Base-by-base conservation (phyloP, 2,329 filamentous ascomycete species). In the Monosporascus sp. region DNA sequence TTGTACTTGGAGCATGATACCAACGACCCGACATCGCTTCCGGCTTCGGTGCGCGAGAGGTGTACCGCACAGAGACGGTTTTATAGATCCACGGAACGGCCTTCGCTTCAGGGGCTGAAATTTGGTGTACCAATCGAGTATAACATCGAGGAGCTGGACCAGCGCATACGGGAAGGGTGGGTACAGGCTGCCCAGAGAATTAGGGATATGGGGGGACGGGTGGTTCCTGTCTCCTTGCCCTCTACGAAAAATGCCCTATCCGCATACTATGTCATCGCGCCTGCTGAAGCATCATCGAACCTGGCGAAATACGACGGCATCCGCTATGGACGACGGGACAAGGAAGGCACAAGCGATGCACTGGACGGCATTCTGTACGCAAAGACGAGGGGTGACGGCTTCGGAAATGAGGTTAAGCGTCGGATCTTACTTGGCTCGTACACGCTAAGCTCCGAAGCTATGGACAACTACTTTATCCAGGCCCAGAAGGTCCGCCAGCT, bases 251-350 rank as follows among this genome's bases (percentile, higher is more conserved):
- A 89, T 60, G 93, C 94, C 0, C 81, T 99, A 1, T 89, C 91
- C 20, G 89, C 94, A 37, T 99, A 99, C 75, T 99, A 99, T 70
- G 82, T 99, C 53, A 85, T 99, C 52, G 95, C 94, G 1, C 91
- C 94, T 0, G 93, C 94, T 17, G 94, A 99, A 72, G 94, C 94
- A 3, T 91, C 91, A 1, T 97, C 93, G 17, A 99, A 99, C 64
- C 82, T 99, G 2, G 90, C 94, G 53, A 97, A 96, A 69, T 99
- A 97, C 69, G 95, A 99, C 64, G 94, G 94, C 20, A 84, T 97
- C n/a, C 87, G 94, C 11, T 99, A 96, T 70, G 94, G 94, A 1
- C 78, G 76, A 20, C 79, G 84, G 31, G 73, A 73, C 5, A 65
- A 69, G 2, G 69, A 72, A n/a, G 60, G 58, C 5, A 54, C 56